Base-by-base conservation (phyloP, 176 grass and related monocot species). In the Paspalum notatum region DNA sequence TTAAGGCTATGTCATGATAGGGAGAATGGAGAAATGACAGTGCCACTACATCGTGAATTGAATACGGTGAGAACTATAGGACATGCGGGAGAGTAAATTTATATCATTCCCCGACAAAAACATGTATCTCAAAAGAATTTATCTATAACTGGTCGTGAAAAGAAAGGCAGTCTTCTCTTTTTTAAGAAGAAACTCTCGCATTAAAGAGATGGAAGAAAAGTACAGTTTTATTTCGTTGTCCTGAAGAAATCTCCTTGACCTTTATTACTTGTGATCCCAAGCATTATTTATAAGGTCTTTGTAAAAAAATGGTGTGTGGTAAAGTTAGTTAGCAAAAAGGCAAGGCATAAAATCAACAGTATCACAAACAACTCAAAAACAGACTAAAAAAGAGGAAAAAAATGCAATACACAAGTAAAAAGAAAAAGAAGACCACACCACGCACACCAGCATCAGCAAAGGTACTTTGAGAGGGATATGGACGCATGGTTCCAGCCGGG, bases 381-480 rank as follows among this genome's bases (percentile, higher is more conserved):
- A 6, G 13, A 8, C 20, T 58, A 4, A 40, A 26, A 5, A 75
- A 32, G 1, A 15, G 21, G 5, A 2, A 11, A 49, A 26, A 41
- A 48, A 14, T 13, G 18, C 40, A 70, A 50, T 10, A 25, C 14
- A 71, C 17, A n/a, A 57, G 18, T 10, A 12, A 42, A 49, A 32
- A 32, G 24, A 78, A 50, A 15, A 12, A 22, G 46, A 51, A 21
- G 17, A 21, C 20, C 11, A 41, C 26, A 70, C 32, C 32, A 3
- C 32, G 32, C 7, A 39, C 17, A 42, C 32, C 80, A 43, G 25
- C 78, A 62, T 82, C 71, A 46, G 7, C 81, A 64, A 87, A 64
- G 72, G 27, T 47, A 71, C 47, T 71, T 65, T 41, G 85, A 72
- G 18, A 71, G 37, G 38, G 65, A 82, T 46, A 53, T n/a, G 65